Percentiles rank a stretch among this genome's conserved stretches.
Evolutionary conservation across 2,329 filamentous ascomycete species (phyloP).

Genomic region (Botrytis elliptica): DNA sequence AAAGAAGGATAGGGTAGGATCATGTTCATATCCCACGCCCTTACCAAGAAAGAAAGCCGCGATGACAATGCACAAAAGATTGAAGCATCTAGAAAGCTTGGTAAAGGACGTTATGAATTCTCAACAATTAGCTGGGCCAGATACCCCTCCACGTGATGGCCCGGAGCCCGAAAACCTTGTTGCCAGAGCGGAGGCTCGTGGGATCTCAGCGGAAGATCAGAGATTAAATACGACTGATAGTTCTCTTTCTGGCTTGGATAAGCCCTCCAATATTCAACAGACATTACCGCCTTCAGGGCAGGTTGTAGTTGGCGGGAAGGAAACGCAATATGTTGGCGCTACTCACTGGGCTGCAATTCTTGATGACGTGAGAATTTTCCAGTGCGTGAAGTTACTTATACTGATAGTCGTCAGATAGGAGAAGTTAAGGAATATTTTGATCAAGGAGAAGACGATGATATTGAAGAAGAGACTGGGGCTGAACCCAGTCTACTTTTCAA

Average conservation of each 20-base stretch:
- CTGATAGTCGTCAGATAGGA: conserved; percentile 49
- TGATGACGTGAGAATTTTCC: conserved; percentile 50
- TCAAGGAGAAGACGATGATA: conserved; percentile 42
- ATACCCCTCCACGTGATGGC: conserved; percentile 1
- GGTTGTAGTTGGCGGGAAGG: conserved; percentile 46
- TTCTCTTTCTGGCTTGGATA: neutral
- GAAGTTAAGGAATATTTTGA: conserved; percentile 57
- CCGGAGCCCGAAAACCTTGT: neutral
- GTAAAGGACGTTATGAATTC: conserved; percentile 53
- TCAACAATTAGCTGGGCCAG: conserved; percentile 17
- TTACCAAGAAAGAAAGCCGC: conserved; percentile 38
- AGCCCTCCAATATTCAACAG: neutral
- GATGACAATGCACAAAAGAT: conserved; percentile 53
- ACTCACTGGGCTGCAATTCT: conserved; percentile 61
- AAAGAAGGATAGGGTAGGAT: conserved; percentile 48
- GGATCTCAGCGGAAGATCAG: neutral
- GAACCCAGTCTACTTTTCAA: conserved; percentile 43
- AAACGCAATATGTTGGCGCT: conserved; percentile 55
- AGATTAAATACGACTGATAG: neutral
- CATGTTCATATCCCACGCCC: conserved; percentile 52
- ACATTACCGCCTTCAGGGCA: conserved; percentile 38
- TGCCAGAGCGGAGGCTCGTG: neutral
- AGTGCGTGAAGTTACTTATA: neutral
- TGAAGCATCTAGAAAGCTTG: conserved; percentile 57
- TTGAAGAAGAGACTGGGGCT: conserved; percentile 39